A percentile compares a stretch with the other conserved stretches of the same genome.
Conservation (phyloP, 805 yeast genomes). For the Wickerhamomyces sydowiorum region DNA sequence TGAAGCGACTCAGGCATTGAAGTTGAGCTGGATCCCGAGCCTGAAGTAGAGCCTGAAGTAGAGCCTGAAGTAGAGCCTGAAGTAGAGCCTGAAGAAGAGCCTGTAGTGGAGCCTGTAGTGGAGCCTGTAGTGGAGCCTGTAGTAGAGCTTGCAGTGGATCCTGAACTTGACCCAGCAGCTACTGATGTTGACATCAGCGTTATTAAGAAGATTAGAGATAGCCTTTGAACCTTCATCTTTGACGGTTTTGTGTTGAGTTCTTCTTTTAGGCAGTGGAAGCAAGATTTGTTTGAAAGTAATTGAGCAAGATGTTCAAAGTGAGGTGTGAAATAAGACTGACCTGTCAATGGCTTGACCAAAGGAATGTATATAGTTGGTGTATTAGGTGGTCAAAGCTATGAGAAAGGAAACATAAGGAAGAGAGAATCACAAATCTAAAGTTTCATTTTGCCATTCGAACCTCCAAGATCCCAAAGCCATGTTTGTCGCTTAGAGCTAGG, state of each 20-base stretch:
- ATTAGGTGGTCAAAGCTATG: not conserved
- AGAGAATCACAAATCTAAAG: not conserved
- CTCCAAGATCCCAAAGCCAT: too few relatives aligned
- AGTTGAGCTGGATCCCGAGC: not conserved
- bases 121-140: not conserved
- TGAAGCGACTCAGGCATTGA: not conserved
- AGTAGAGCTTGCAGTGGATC: conserved; percentile 1
- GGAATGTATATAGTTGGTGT: not conserved
- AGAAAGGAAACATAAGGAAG: not conserved
- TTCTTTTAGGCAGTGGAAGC: not conserved
- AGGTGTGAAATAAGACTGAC: too few relatives aligned
- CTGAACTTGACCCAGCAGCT: not conserved
- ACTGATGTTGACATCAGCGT: not conserved
- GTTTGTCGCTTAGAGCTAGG: too few relatives aligned
- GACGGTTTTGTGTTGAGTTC: not conserved
- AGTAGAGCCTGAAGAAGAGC: not conserved
- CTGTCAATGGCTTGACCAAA: too few relatives aligned
- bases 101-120: not conserved
- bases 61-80: not conserved
- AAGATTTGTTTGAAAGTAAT: too few relatives aligned
- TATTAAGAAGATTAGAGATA: not conserved
- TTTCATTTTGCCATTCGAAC: too few relatives aligned
- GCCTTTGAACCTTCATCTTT: not conserved
- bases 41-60: not conserved
- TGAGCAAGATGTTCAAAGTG: not conserved